phyloP scores from a whole-genome alignment of 176 grass and related monocot genomes.

The Aechmea fasciata region DNA sequence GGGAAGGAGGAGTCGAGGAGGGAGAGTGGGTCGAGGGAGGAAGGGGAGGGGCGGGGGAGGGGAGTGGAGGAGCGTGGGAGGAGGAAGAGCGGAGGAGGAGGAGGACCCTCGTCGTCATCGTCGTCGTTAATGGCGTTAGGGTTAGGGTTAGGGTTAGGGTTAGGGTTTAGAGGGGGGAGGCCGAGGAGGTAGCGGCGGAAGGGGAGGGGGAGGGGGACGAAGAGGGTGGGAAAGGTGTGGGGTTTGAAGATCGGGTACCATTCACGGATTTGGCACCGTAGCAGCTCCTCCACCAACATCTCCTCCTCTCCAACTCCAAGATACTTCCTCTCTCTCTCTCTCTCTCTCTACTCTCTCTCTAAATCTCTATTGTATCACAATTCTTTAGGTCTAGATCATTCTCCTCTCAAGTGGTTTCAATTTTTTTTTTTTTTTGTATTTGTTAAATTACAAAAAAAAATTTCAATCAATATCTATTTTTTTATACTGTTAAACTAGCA shows the following conservation, averaged over 20 bases:
- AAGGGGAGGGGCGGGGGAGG: slow-evolving; percentile 30
- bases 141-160: not conserved
- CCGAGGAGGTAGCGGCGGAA: slow-evolving; percentile 66
- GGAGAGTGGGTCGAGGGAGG: slow-evolving; percentile 47
- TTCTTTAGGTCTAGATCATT: too few species aligned
- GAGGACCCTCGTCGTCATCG: not conserved
- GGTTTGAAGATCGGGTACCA: slow-evolving; percentile 57
- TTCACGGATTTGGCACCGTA: slow-evolving; percentile 56
- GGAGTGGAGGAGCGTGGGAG: slow-evolving; percentile 35
- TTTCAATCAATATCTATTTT: too few species aligned
- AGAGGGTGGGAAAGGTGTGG: slow-evolving; percentile 50
- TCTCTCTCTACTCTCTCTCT: too few species aligned
- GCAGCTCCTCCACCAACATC: slow-evolving; percentile 49
- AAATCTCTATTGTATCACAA: too few species aligned
- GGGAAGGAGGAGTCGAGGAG: slow-evolving; percentile 39
- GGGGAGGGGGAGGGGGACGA: slow-evolving; percentile 40
- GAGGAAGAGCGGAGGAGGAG: slow-evolving; percentile 32
- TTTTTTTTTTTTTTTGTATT: too few species aligned
- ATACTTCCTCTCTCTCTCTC: too few species aligned
- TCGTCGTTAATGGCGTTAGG: not conserved
- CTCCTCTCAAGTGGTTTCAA: too few species aligned
- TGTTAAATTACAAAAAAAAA: too few species aligned
- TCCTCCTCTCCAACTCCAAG: not conserved
- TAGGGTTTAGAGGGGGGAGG: slow-evolving; percentile 10
- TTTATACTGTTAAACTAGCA: too few species aligned